These are phyloP conservation scores for Fraxinus paxiana DNA, from an alignment of 305 asterid species.

Conservation along the genomic window DNA sequence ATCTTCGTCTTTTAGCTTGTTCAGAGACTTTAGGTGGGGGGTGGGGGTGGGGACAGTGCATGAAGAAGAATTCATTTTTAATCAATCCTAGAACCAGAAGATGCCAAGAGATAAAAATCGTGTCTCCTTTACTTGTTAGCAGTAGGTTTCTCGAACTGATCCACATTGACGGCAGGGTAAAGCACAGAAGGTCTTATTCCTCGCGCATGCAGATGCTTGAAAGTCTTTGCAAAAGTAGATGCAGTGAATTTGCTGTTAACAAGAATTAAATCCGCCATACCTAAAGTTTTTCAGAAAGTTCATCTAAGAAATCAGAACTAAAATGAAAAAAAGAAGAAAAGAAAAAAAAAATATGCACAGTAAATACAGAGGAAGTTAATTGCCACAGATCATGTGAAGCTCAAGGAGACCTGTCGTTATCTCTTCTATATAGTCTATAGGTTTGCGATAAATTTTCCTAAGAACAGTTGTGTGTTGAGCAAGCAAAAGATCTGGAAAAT, in stretches of 20 bases:
- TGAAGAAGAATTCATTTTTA: neutral
- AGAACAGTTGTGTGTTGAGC: conserved; percentile 78
- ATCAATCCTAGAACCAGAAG: conserved; percentile 30
- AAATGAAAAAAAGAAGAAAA: neutral
- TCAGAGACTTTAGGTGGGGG: neutral
- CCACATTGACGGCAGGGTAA: conserved; percentile 86
- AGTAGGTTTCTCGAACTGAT: conserved; percentile 64
- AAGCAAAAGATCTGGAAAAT: conserved; percentile 85
- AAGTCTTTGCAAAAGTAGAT: conserved; percentile 64
- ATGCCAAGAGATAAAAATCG: conserved; percentile 27
- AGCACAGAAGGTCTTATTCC: conserved; percentile 77
- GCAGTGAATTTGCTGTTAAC: conserved; percentile 79
- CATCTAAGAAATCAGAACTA: conserved; percentile 18
- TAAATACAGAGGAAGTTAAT: neutral
- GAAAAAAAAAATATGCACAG: neutral
- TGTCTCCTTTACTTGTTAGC: conserved; percentile 54
- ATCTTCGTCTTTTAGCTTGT: neutral
- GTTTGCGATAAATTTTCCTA: conserved; percentile 74
- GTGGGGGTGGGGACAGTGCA: neutral
- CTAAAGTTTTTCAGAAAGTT: conserved; percentile 37
- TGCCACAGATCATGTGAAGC: neutral
- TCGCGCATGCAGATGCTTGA: conserved; percentile 47
- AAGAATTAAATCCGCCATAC: conserved; percentile 86
- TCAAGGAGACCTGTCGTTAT: conserved; percentile 64
- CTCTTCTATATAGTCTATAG: conserved; percentile 79